Percentiles rank a stretch among this genome's conserved stretches.
Conservation (phyloP, 2,329 filamentous ascomycete species). For the Neocucurbitaria cava region DNA sequence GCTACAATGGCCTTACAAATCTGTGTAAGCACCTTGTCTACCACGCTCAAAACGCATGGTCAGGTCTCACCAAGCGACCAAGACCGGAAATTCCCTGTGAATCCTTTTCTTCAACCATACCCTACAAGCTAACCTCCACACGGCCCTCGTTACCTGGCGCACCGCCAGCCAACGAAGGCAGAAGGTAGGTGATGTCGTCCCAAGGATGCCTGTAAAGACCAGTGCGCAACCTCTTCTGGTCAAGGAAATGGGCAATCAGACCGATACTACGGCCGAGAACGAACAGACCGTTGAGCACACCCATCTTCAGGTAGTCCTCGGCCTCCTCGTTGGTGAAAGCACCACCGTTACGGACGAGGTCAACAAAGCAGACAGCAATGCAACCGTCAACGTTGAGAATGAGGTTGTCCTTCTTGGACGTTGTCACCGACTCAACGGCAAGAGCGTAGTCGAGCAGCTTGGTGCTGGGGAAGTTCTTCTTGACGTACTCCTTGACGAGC, state of each 20-base stretch:
- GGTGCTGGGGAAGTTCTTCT: slow-evolving; percentile 95
- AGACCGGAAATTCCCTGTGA: slow-evolving; percentile 36
- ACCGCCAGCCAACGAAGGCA: slow-evolving; percentile 47
- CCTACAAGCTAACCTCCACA: slow-evolving; percentile 51
- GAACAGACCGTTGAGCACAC: slow-evolving; percentile 99
- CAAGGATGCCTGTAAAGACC: slow-evolving; percentile 98
- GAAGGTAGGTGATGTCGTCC: slow-evolving; percentile 61
- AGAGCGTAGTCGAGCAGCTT: slow-evolving; percentile 99
- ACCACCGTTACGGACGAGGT: slow-evolving; percentile 95
- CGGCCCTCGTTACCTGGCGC: slow-evolving; percentile 50
- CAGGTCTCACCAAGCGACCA: slow-evolving; percentile 32
- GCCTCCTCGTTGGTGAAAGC: slow-evolving; percentile 96
- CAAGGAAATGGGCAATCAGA: slow-evolving; percentile 99
- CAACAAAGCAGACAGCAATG: slow-evolving; percentile 98
- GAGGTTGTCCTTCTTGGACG: slow-evolving; percentile 99
- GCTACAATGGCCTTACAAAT: slow-evolving; percentile 36
- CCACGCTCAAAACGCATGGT: slow-evolving; percentile 40
- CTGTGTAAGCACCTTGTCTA: slow-evolving; percentile 36
- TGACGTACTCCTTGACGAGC: slow-evolving; percentile 98
- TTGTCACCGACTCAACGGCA: slow-evolving; percentile 96
- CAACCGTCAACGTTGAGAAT: slow-evolving; percentile 99
- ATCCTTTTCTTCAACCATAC: slow-evolving; percentile 31
- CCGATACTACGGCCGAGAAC: slow-evolving; percentile 96
- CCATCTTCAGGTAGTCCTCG: slow-evolving; percentile 98
- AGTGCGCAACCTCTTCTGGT: slow-evolving; percentile 98